phyloP scores from a whole-genome alignment of 192 early-diverging fungal genomes.

The Nowakowskiella sp. region DNA sequence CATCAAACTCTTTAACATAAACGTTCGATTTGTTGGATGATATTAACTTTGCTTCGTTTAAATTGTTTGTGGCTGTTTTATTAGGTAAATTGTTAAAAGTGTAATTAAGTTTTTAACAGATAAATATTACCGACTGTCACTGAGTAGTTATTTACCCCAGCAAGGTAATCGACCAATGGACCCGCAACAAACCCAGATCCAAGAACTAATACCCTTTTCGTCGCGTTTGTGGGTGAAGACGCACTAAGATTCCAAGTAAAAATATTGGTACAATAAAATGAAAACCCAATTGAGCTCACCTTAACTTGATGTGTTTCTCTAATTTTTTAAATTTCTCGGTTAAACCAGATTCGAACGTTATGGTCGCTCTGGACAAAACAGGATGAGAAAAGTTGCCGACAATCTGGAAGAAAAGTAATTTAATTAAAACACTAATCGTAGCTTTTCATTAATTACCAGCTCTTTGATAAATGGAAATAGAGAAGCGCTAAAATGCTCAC shows the following conservation, averaged over 20 bases:
- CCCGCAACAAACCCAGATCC: constrained; percentile 89
- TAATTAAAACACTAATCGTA: constrained; percentile 1
- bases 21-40: constrained; percentile 52
- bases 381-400: constrained; percentile 55
- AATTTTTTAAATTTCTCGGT: too few species aligned
- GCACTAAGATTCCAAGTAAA: constrained; percentile 4
- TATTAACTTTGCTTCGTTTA: constrained; percentile 62
- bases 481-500: constrained; percentile 82
- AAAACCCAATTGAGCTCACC: constrained; percentile 8
- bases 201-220: constrained; percentile 60
- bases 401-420: constrained; percentile 28
- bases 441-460: constrained; percentile 46
- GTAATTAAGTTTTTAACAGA: neutral
- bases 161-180: constrained; percentile 84
- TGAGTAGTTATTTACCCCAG: constrained; percentile 40
- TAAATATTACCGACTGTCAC: constrained; percentile 61
- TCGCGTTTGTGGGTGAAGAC: constrained; percentile 7
- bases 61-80: constrained; percentile 63
- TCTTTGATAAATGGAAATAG: constrained; percentile 75
- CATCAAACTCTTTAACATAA: constrained; percentile 67
- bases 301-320: constrained; percentile 28
- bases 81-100: neutral
- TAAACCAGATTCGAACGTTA: constrained; percentile 46
- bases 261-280: too few species aligned
- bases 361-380: constrained; percentile 66